Conservation (phyloP, 129 eudicot genomes). For the Dittrichia graveolens region DNA sequence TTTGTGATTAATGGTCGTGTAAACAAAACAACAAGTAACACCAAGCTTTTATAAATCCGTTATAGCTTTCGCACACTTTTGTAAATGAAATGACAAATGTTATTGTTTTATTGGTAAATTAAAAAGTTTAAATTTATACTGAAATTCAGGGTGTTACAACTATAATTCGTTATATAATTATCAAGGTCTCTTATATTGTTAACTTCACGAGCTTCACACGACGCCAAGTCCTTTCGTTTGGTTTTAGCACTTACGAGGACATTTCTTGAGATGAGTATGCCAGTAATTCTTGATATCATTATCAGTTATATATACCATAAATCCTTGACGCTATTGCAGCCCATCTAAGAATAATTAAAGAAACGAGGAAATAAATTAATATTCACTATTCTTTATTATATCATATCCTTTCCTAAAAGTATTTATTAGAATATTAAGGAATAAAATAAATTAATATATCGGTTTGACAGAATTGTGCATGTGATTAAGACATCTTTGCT, state of each 20-base stretch:
- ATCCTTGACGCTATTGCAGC: slow-evolving; percentile 45
- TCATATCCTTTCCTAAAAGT: not conserved
- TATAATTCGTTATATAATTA: too few species aligned
- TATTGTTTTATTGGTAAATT: too few species aligned
- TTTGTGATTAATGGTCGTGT: too few species aligned
- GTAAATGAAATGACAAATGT: too few species aligned
- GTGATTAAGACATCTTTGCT: too few species aligned
- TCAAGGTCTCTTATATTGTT: too few species aligned
- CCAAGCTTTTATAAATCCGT: too few species aligned
- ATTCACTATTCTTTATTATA: not conserved
- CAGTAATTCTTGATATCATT: slow-evolving; percentile 50
- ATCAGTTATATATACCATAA: slow-evolving; percentile 51
- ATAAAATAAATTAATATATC: not conserved
- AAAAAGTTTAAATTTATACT: too few species aligned
- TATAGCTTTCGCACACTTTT: too few species aligned
- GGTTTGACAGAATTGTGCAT: not conserved
- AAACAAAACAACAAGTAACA: too few species aligned
- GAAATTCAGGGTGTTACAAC: too few species aligned
- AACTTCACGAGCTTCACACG: not conserved
- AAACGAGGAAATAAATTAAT: not conserved
- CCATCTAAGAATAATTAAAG: slow-evolving; percentile 41
- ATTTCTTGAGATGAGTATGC: slow-evolving; percentile 47
- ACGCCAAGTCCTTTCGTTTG: not conserved
- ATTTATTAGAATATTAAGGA: not conserved
- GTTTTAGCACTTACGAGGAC: not conserved